Evolutionary conservation across 78 protist genomes (phyloP).

Genomic region (Corallochytrium limacisporum): DNA sequence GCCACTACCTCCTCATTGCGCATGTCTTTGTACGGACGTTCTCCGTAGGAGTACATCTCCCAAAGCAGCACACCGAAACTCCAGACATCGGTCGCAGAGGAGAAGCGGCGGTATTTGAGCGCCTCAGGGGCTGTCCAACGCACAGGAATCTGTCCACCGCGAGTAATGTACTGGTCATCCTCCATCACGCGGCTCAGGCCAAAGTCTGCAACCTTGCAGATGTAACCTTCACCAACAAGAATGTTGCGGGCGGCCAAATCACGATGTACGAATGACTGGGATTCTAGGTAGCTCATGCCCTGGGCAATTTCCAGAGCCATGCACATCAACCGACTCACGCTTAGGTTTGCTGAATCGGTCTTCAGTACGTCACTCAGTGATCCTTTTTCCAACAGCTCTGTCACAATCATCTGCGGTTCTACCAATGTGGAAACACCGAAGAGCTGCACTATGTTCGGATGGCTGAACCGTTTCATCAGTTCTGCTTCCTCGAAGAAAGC

Average conservation of each 20-base stretch:
- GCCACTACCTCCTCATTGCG: no score
- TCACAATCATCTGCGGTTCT: not conserved
- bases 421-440: not conserved
- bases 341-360: no score
- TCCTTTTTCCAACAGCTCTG: not conserved
- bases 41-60: not conserved
- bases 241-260: constrained; percentile 17
- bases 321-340: no score
- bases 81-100: constrained; percentile 8
- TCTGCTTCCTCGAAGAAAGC: constrained; percentile 1
- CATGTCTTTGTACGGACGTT: no score
- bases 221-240: not conserved
- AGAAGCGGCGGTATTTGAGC: not conserved
- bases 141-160: not conserved
- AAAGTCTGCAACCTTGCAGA: constrained; percentile 2
- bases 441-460: not conserved
- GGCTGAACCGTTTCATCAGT: not conserved
- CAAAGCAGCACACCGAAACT: not conserved
- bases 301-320: not conserved
- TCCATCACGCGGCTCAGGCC: not conserved
- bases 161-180: not conserved
- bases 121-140: constrained; percentile 12
- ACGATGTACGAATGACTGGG: constrained; percentile 1
- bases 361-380: no score
- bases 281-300: not conserved